These are phyloP conservation scores for Fomitopsis betulina DNA, from an alignment of 1,284 basidiomycete genomes.

Conservation along the genomic window DNA sequence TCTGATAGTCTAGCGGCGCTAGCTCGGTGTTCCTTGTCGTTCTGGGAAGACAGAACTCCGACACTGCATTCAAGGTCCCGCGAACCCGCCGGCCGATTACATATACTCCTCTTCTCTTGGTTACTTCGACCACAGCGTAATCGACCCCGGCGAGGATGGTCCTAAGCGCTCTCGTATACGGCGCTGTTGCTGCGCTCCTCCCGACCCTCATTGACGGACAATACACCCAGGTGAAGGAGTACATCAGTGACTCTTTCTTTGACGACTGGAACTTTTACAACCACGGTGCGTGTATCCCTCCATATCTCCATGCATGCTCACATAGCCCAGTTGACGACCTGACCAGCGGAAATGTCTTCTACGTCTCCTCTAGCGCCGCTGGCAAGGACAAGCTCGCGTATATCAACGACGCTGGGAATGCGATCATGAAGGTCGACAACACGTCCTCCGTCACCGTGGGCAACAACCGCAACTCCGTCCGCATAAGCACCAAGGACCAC, in stretches of 20 bases:
- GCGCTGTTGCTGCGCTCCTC: slow-evolving; percentile 9
- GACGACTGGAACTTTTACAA: slow-evolving; percentile 36
- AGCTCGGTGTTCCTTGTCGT: background rate
- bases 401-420: slow-evolving; percentile 55
- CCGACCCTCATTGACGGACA: slow-evolving; percentile 19
- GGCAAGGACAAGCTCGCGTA: slow-evolving; percentile 52
- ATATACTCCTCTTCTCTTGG: background rate
- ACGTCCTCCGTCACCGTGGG: slow-evolving; percentile 50
- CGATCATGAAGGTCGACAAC: slow-evolving; percentile 74
- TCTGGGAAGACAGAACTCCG: slow-evolving; percentile 1
- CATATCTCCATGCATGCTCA: background rate
- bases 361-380: slow-evolving; percentile 48
- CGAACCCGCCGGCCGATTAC: background rate
- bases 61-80: background rate
- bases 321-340: slow-evolving; percentile 55
- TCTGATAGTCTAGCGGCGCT: background rate
- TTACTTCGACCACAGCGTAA: slow-evolving; percentile 3
- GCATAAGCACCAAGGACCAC: slow-evolving; percentile 54
- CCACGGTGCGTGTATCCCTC: slow-evolving; percentile 22
- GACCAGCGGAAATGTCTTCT: slow-evolving; percentile 66
- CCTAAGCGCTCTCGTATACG: slow-evolving; percentile 1
- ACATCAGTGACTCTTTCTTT: slow-evolving; percentile 34
- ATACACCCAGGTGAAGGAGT: slow-evolving; percentile 32
- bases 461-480: slow-evolving; percentile 67
- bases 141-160: slow-evolving; percentile 9